Evolutionary conservation across 441 rosid species (phyloP).

Genomic region (Viola pubescens): DNA sequence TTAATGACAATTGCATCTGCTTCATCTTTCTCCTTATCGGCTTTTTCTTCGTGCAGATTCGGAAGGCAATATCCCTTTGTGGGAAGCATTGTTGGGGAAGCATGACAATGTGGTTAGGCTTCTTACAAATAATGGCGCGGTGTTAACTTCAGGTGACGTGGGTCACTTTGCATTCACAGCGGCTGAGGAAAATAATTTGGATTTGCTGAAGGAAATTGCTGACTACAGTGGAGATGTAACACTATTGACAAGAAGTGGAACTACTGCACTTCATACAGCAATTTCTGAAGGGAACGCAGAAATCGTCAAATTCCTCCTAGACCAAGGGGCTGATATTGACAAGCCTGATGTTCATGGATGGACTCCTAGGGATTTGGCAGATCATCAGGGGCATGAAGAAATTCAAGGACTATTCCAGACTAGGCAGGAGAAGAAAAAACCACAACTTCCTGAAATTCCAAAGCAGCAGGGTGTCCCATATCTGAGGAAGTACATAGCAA

Average conservation of each 20-base stretch:
- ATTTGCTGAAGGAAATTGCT: slow-evolving; percentile 48
- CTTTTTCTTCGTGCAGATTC: slow-evolving; percentile 41
- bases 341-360: slow-evolving; percentile 60
- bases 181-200: slow-evolving; percentile 50
- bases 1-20: background rate
- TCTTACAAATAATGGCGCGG: slow-evolving; percentile 62
- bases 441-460: slow-evolving; percentile 13
- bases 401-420: slow-evolving; percentile 36
- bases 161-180: slow-evolving; percentile 52
- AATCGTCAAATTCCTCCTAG: slow-evolving; percentile 59
- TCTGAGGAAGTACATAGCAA: slow-evolving; percentile 33
- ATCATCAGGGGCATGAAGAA: slow-evolving; percentile 77
- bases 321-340: slow-evolving; percentile 73
- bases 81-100: slow-evolving; percentile 78
- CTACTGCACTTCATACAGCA: slow-evolving; percentile 64
- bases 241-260: slow-evolving; percentile 35
- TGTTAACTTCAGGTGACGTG: slow-evolving; percentile 42
- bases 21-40: background rate
- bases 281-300: slow-evolving; percentile 66
- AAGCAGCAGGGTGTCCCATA: slow-evolving; percentile 16
- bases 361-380: slow-evolving; percentile 71
- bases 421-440: slow-evolving; percentile 20
- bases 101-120: slow-evolving; percentile 46
- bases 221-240: slow-evolving; percentile 60
- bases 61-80: slow-evolving; percentile 73